Evolutionary conservation across 1,139 yeast genomes (phyloP), one percentile per base, ranked within the genome.

Genomic region (Geotrichum fermentans): DNA sequence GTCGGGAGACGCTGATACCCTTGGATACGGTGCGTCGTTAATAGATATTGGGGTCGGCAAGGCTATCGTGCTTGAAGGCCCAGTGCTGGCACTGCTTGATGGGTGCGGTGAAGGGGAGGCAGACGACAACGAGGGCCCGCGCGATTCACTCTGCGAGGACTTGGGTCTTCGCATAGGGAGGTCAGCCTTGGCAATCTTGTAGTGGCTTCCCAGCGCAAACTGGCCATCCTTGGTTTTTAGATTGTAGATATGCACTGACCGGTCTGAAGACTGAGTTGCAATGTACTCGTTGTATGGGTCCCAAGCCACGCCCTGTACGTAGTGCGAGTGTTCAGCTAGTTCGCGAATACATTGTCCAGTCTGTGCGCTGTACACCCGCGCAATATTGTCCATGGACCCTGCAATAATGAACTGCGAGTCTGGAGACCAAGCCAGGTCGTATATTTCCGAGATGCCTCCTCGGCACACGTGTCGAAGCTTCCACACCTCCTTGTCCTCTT

Each of bases 221-320:
- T 62, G 52, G 30, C 64, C 68, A 35, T 63, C 66, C 28, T 62
- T 65, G 5, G 65, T 55, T 44, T 59, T 60, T 43, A 78, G 61
- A 20, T 72, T 66, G 60, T 85, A 86, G 4, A 92, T 71, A 55
- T 80, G 82, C 16, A 90, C 82, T 1, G 89, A 75, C 52, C 96
- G 70, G 66, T 94, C 98, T 2, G 96, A 95, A 21, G 94, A 82
- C 63, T 90, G 97, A 5, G 96, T 85, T 0, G 90, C 88, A 17
- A 92, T 66, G 58, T 67, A 88, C 59, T 83, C 80, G 52, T 83
- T 80, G 51, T 72, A 61, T 2, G 98, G 98, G 64, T 92, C 98
- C 97, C 97, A 92, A 0, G 83, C 75, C 3, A 92, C 92, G 2
- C 99, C 99, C 66, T 92, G 99, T 1, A 92, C 94, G 60, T 87